Conservation (phyloP, 768 basidiomycete genomes). For the Hygrocybe punicea region DNA sequence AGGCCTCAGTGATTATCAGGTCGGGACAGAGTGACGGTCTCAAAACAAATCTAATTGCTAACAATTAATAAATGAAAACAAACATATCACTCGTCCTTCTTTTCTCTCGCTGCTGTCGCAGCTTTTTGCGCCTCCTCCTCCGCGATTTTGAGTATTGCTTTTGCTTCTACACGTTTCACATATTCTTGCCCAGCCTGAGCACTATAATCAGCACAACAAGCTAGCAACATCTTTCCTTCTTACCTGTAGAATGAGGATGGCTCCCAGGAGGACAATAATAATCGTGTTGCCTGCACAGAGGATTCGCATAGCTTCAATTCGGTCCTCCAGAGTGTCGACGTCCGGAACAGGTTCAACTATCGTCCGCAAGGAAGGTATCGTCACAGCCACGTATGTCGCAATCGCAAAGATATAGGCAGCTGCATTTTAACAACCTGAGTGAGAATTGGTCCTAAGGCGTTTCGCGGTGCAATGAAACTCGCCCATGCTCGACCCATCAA, state of each 20-base stretch:
- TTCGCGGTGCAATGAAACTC: constrained; percentile 22
- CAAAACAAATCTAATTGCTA: background rate
- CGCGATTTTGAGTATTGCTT: constrained; percentile 39
- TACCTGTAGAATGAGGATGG: constrained; percentile 71
- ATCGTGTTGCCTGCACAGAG: constrained; percentile 87
- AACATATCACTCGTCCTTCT: constrained; percentile 44
- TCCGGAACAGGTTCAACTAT: constrained; percentile 57
- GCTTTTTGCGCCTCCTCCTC: too few species aligned
- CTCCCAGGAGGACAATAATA: constrained; percentile 63
- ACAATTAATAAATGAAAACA: background rate
- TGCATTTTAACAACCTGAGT: constrained; percentile 27
- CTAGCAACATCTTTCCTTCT: constrained; percentile 19
- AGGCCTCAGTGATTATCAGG: too few species aligned
- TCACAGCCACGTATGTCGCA: constrained; percentile 79
- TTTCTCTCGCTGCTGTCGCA: constrained; percentile 30
- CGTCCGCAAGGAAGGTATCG: constrained; percentile 72
- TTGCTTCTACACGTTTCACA: constrained; percentile 60
- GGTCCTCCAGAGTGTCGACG: constrained; percentile 59
- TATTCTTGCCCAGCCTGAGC: constrained; percentile 82
- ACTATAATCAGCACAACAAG: constrained; percentile 8
- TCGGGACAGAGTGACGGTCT: too few species aligned
- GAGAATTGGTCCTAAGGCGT: background rate
- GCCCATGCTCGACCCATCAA: constrained; percentile 90
- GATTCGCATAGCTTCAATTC: constrained; percentile 74
- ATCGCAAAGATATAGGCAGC: constrained; percentile 73